Evolutionary conservation across 2,329 filamentous ascomycete genomes (phyloP).

Genomic region (Penicillium sp.): DNA sequence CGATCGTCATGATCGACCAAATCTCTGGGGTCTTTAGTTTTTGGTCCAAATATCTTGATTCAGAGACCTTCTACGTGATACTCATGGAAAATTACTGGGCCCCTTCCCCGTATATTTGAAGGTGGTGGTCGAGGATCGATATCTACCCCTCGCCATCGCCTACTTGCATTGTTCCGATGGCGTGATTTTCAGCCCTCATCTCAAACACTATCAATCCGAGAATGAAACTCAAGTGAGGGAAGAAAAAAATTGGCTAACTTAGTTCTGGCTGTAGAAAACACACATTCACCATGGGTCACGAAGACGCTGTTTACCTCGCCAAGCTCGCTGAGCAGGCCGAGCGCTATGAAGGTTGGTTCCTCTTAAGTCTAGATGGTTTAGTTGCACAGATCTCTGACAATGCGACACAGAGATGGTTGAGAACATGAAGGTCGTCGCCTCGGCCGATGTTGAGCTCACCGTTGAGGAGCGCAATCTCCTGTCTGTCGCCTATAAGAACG

Average conservation of each 20-base stretch:
- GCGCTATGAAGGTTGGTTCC: constrained; percentile 88
- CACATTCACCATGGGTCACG: constrained; percentile 85
- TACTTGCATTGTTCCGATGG: constrained; percentile 22
- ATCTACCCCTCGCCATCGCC: constrained; percentile 25
- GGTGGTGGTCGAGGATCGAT: background rate
- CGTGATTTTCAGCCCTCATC: constrained; percentile 18
- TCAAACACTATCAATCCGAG: constrained; percentile 5
- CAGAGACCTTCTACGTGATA: constrained; percentile 1
- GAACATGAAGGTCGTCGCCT: constrained; percentile 99
- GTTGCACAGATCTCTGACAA: constrained; percentile 8
- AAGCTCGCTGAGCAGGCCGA: constrained; percentile 99
- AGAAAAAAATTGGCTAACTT: background rate
- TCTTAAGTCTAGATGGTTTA: constrained; percentile 16
- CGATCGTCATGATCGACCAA: constrained; percentile 16
- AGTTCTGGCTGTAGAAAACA: constrained; percentile 27
- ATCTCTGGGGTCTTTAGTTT: background rate
- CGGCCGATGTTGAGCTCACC: constrained; percentile 75
- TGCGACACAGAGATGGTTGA: constrained; percentile 84
- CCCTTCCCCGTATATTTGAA: constrained; percentile 5
- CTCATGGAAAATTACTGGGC: background rate
- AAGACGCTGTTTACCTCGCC: constrained; percentile 98
- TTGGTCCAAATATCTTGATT: background rate
- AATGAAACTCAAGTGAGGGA: background rate
- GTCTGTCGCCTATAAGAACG: constrained; percentile 98
- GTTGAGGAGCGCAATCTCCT: constrained; percentile 98